Conservation (phyloP, 164 flowering plant genomes). For the Stephania yunnanensis region DNA sequence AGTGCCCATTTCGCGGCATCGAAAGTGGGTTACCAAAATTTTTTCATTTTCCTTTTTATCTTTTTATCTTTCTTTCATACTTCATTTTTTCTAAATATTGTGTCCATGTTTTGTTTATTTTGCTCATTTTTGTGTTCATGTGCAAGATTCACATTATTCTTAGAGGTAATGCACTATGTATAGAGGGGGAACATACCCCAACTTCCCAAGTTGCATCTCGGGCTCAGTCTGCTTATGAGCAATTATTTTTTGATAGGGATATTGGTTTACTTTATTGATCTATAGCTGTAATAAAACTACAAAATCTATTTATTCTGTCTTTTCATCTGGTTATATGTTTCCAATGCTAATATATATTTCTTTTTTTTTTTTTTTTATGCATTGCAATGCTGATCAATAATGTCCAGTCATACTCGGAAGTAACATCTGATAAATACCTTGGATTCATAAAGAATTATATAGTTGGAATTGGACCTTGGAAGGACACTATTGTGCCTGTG, state of each 20-base stretch:
- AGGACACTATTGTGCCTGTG: conserved; percentile 76
- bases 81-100: background rate
- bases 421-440: conserved; percentile 77
- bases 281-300: background rate
- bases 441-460: conserved; percentile 77
- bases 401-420: conserved; percentile 77
- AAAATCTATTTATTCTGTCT: background rate
- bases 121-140: too few species aligned
- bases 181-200: too few species aligned
- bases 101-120: background rate
- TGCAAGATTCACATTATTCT: too few species aligned
- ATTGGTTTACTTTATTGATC: too few species aligned
- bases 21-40: background rate
- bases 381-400: conserved; percentile 3
- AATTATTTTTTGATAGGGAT: too few species aligned
- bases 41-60: background rate
- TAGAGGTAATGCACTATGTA: too few species aligned
- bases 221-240: too few species aligned
- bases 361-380: conserved; percentile 9
- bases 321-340: background rate
- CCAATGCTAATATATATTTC: background rate
- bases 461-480: conserved; percentile 96
- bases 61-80: background rate
- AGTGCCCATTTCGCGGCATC: too few species aligned
- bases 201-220: too few species aligned